Evolutionary conservation across 192 early-diverging fungal species (phyloP), one percentile per base, ranked within the genome.

Genomic region (Spinellus fusiger): DNA sequence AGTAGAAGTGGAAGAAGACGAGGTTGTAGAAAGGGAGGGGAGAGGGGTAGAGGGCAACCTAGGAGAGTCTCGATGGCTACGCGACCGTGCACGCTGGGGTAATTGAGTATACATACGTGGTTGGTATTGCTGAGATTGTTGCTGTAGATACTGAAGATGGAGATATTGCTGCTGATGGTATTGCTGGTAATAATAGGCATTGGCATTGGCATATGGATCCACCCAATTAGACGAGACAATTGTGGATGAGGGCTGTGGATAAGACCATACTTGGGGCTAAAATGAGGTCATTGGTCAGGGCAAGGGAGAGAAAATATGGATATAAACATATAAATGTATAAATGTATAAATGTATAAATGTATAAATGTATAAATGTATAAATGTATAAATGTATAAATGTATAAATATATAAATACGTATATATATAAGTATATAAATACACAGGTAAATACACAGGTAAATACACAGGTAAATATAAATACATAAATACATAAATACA

Each of bases 181-280:
- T 31, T 59, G 57, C 9, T 49, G 57, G 6, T 40, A 27, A 33
- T 59, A 49, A 37, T 40, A 56, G 26, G 54, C 32, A 35, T 44
- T 52, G n/a, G n/a, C n/a, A n/a, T n/a, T 44, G 2, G 40, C 18
- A 18, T 44, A 44, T 44, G 40, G 40, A 44, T 44, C 40, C 3
- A 44, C 40, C 40, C 40, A 40, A 37, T 56, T 5, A 56, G 33
- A 10, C 38, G 23, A 32, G 33, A 32, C 15, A 37, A 35, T 23
- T 56, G 54, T 29, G n/a, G 54, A 31, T 32, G 18, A n/a, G 44
- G 44, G 28, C 22, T 61, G 59, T 23, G 46, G 59, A 35, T 61
- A 61, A n/a, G 59, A 26, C 59, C 59, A 61, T 32, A 49, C 15
- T 52, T 12, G 29, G 26, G 29, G 29, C 50, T 28, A 52, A 52